These are phyloP conservation scores for Eutrema japonicum DNA, from an alignment of 345 rosid genomes.

Conservation along the genomic window DNA sequence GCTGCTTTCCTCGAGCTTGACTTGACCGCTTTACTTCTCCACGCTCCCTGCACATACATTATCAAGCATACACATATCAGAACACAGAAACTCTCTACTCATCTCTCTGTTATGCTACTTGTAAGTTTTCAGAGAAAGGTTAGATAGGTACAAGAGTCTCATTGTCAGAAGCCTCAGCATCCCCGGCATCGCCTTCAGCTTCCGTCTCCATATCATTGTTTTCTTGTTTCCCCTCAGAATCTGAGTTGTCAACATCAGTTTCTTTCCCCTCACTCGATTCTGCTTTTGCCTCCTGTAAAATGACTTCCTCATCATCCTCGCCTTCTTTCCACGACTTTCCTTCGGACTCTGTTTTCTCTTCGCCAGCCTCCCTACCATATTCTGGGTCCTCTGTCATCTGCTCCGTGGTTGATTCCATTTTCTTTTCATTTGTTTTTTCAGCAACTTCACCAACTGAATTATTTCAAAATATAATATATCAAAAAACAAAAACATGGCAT, in stretches of 20 bases:
- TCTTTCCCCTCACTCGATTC: conserved; percentile 51
- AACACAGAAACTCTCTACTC: conserved; percentile 13
- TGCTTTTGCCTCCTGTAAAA: conserved; percentile 48
- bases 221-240: conserved; percentile 52
- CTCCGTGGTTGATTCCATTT: conserved; percentile 48
- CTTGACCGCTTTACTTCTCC: conserved; percentile 67
- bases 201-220: conserved; percentile 42
- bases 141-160: conserved; percentile 82
- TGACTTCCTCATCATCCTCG: conserved; percentile 45
- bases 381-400: conserved; percentile 46
- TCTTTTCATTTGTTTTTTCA: conserved; percentile 50
- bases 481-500: conserved; percentile 8
- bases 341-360: conserved; percentile 55
- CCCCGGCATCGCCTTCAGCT: conserved; percentile 41
- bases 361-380: conserved; percentile 48
- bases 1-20: conserved; percentile 51
- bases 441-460: conserved; percentile 50
- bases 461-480: conserved; percentile 39
- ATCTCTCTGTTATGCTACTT: background rate
- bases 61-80: conserved; percentile 5
- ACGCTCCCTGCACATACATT: conserved; percentile 72
- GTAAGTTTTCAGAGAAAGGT: conserved; percentile 18
- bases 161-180: conserved; percentile 71
- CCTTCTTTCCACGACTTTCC: conserved; percentile 42
- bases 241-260: conserved; percentile 46